Evolutionary conservation across 352 stramenopile species (phyloP).

Genomic region (Peronospora belbahrii): DNA sequence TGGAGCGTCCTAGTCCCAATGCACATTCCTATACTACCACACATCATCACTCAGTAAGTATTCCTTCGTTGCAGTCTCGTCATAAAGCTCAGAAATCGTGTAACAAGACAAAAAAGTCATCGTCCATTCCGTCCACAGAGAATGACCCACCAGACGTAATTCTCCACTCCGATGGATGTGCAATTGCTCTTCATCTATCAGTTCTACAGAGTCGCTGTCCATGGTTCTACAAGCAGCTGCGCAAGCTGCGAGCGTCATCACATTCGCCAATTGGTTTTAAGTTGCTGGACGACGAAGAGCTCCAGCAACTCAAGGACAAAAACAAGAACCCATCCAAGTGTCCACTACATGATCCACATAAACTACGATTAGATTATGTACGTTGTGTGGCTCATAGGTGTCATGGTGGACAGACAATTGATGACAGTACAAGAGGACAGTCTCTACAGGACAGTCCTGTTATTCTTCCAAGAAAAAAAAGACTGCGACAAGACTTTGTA

Average conservation of each 20-base stretch:
- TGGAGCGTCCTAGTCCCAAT: neutral
- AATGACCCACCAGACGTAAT: slow-evolving; percentile 30
- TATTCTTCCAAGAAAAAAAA: slow-evolving; percentile 14
- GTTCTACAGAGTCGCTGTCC: slow-evolving; percentile 30
- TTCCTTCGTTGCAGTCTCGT: neutral
- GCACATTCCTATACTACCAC: neutral
- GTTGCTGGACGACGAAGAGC: slow-evolving; percentile 9
- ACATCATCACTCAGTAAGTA: neutral
- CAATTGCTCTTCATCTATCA: slow-evolving; percentile 33
- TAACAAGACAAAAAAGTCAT: neutral
- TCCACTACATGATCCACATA: slow-evolving; percentile 6
- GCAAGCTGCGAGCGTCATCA: slow-evolving; percentile 9
- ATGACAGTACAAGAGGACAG: neutral
- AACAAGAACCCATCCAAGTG: slow-evolving; percentile 4
- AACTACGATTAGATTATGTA: slow-evolving; percentile 16
- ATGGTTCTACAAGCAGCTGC: slow-evolving; percentile 33
- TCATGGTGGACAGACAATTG: neutral
- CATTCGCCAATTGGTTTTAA: slow-evolving; percentile 3
- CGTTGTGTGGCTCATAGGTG: slow-evolving; percentile 7
- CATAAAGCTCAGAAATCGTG: neutral
- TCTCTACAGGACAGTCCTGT: slow-evolving; percentile 2
- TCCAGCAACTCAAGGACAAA: slow-evolving; percentile 4
- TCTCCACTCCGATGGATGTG: slow-evolving; percentile 44
- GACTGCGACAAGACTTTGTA: slow-evolving; percentile 8
- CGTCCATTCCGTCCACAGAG: slow-evolving; percentile 7